A percentile compares a stretch with the other conserved stretches of the same genome.
These are phyloP conservation scores for Irpex sp. DNA, from an alignment of 1,284 basidiomycete genomes.

Conservation along the genomic window DNA sequence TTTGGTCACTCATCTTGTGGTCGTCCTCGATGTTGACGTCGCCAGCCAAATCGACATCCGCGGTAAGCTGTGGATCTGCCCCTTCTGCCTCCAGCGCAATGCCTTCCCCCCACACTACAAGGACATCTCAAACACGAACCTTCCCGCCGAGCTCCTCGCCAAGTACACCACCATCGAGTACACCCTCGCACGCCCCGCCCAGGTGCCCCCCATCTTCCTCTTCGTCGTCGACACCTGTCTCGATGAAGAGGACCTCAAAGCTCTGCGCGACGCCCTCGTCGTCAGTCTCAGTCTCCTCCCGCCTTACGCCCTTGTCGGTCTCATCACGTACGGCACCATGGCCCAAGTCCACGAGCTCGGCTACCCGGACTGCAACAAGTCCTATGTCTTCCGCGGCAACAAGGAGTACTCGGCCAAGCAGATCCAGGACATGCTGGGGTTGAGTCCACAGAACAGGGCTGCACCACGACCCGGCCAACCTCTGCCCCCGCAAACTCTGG, in stretches of 20 bases:
- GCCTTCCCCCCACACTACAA: constrained; percentile 99
- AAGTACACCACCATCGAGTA: constrained; percentile 99
- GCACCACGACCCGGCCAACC: constrained; percentile 84
- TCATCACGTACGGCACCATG: constrained; percentile 98
- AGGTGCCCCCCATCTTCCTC: constrained; percentile 93
- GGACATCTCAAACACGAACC: constrained; percentile 95
- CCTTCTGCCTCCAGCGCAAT: constrained; percentile 95
- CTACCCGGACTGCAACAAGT: constrained; percentile 94
- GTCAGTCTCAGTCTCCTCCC: constrained; percentile 92
- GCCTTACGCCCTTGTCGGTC: constrained; percentile 89
- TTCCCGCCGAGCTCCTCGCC: constrained; percentile 92
- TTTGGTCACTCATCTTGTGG: background rate
- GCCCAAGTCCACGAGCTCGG: constrained; percentile 99
- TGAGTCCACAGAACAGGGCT: constrained; percentile 71
- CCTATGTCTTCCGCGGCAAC: constrained; percentile 98
- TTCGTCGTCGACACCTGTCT: constrained; percentile 98
- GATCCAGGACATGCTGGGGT: constrained; percentile 97
- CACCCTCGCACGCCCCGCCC: constrained; percentile 87
- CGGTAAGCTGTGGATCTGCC: constrained; percentile 99
- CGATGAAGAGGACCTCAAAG: constrained; percentile 96
- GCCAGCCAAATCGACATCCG: constrained; percentile 95
- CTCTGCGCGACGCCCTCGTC: constrained; percentile 87
- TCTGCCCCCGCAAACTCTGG: constrained; percentile 77
- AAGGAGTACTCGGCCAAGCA: constrained; percentile 98
- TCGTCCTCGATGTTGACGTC: background rate